Evolutionary conservation across 2,329 filamentous ascomycete genomes (phyloP).

Genomic region (Pseudogymnoascus sp.): DNA sequence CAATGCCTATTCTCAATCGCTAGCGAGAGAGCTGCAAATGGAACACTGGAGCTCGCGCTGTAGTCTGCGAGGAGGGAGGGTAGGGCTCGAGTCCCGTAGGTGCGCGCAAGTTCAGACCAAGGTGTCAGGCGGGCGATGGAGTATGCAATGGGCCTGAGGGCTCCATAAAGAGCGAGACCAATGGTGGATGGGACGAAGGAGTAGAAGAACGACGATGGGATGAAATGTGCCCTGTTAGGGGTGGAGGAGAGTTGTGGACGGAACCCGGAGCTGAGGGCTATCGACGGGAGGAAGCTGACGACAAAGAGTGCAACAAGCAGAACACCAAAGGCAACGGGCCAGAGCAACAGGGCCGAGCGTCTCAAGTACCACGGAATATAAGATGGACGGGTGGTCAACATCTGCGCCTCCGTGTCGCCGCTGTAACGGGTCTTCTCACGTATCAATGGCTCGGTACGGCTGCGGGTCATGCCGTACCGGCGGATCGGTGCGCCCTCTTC

Average conservation of each 20-base stretch:
- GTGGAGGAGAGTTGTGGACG: conserved; percentile 55
- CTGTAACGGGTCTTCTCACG: conserved; percentile 9
- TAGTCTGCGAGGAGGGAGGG: conserved; percentile 64
- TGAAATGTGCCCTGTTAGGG: conserved; percentile 60
- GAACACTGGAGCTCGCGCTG: conserved; percentile 33
- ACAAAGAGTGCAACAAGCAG: conserved; percentile 65
- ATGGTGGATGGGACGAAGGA: conserved; percentile 63
- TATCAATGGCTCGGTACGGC: conserved; percentile 38
- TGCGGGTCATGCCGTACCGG: conserved; percentile 41
- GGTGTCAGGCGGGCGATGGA: conserved; percentile 59
- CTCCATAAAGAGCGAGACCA: conserved; percentile 58
- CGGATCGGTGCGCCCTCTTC: conserved; percentile 45
- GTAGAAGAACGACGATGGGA: conserved; percentile 81
- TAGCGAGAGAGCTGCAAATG: conserved; percentile 29
- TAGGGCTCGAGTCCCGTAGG: conserved; percentile 53
- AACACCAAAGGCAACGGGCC: conserved; percentile 50
- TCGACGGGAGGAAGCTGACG: conserved; percentile 67
- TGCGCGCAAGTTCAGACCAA: conserved; percentile 54
- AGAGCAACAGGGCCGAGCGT: conserved; percentile 56
- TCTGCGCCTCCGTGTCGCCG: conserved; percentile 1
- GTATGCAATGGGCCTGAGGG: conserved; percentile 60
- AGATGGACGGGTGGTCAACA: conserved; percentile 5
- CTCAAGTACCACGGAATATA: conserved; percentile 73
- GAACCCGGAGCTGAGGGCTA: conserved; percentile 62
- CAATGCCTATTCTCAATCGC: conserved; percentile 54